These are phyloP conservation scores for Gigaspora rosea DNA, from an alignment of 192 early-diverging fungal genomes.

Conservation along the genomic window DNA sequence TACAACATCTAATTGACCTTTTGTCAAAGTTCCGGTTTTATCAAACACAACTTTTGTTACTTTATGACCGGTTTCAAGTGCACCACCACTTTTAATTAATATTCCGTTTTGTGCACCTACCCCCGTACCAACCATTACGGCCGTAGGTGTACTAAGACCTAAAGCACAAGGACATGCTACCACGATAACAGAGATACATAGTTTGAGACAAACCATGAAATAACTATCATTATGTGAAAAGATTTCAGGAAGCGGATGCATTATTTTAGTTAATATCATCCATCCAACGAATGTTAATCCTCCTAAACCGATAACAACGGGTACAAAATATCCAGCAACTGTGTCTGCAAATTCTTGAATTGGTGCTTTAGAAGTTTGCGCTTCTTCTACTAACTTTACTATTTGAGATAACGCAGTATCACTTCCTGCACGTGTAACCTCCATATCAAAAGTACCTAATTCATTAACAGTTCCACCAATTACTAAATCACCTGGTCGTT, in stretches of 20 bases:
- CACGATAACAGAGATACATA: slow-evolving; percentile 94
- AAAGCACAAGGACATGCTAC: slow-evolving; percentile 98
- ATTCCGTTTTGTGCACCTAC: slow-evolving; percentile 94
- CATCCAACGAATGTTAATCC: slow-evolving; percentile 77
- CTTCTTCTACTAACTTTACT: slow-evolving; percentile 88
- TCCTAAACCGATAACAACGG: slow-evolving; percentile 74
- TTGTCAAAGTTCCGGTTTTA: slow-evolving; percentile 96
- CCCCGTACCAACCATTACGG: slow-evolving; percentile 98
- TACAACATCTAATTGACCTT: slow-evolving; percentile 68
- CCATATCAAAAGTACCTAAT: slow-evolving; percentile 81
- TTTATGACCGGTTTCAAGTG: slow-evolving; percentile 78
- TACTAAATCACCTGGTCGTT: slow-evolving; percentile 61
- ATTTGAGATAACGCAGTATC: slow-evolving; percentile 94
- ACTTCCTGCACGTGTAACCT: slow-evolving; percentile 81
- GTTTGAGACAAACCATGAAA: slow-evolving; percentile 79
- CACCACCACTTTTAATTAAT: slow-evolving; percentile 92
- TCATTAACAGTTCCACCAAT: slow-evolving; percentile 98
- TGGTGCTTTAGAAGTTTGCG: slow-evolving; percentile 92
- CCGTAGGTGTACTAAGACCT: slow-evolving; percentile 94
- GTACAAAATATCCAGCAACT: slow-evolving; percentile 92
- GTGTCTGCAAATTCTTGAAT: slow-evolving; percentile 92
- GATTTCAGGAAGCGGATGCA: slow-evolving; percentile 43
- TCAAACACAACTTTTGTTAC: slow-evolving; percentile 93
- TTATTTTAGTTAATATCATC: slow-evolving; percentile 59
- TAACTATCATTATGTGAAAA: slow-evolving; percentile 55